These are phyloP conservation scores for Suillus alpinus DNA, from an alignment of 768 basidiomycete genomes.

Conservation along the genomic window DNA sequence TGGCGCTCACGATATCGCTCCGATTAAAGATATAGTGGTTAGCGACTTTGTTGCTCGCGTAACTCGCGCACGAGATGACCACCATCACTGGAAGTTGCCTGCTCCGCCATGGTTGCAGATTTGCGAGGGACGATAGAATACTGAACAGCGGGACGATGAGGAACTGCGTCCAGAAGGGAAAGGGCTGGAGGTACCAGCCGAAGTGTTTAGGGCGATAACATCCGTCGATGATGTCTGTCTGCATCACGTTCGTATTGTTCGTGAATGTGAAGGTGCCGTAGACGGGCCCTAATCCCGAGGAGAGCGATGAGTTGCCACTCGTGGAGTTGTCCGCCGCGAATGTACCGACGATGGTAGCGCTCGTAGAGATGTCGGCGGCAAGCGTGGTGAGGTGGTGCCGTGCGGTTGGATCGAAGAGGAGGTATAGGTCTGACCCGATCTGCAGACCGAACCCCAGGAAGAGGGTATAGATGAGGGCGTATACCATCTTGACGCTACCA, in stretches of 20 bases:
- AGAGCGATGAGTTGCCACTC: constrained; percentile 31
- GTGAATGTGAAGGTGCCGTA: constrained; percentile 67
- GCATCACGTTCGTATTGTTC: constrained; percentile 44
- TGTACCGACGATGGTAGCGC: constrained; percentile 57
- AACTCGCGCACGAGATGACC: constrained; percentile 75
- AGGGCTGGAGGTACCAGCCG: constrained; percentile 79
- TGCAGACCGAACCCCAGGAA: constrained; percentile 84
- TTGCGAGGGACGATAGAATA: constrained; percentile 66
- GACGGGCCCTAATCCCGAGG: constrained; percentile 29
- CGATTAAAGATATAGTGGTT: constrained; percentile 85
- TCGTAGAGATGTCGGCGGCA: constrained; percentile 47
- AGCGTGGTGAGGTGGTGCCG: constrained; percentile 52
- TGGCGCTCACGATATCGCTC: constrained; percentile 80
- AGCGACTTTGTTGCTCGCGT: constrained; percentile 76
- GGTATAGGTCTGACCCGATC: constrained; percentile 79
- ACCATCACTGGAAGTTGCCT: constrained; percentile 81
- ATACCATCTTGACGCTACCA: constrained; percentile 85
- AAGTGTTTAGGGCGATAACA: constrained; percentile 67
- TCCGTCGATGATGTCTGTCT: constrained; percentile 53
- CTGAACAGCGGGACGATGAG: constrained; percentile 77
- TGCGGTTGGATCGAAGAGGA: constrained; percentile 60
- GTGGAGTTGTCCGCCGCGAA: constrained; percentile 59
- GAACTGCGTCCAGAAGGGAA: constrained; percentile 76
- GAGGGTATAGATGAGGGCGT: constrained; percentile 82
- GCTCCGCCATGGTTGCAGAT: constrained; percentile 73